Percentiles rank a stretch among this genome's conserved stretches.
These are phyloP conservation scores for Wickerhamiella azymoides DNA, from an alignment of 805 yeast genomes.

Conservation along the genomic window DNA sequence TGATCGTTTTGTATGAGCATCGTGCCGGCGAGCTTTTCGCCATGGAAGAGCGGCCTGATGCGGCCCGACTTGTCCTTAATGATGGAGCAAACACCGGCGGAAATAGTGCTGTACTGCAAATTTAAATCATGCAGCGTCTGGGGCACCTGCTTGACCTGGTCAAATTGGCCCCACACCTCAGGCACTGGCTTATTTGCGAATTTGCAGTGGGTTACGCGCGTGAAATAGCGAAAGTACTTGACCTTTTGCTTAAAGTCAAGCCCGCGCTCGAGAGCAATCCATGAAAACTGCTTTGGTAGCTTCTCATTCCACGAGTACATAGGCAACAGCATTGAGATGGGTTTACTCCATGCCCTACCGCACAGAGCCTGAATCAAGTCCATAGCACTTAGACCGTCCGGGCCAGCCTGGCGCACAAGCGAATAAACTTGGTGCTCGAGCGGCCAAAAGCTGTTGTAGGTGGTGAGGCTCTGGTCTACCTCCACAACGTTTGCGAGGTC, in stretches of 20 bases:
- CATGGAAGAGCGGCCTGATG: neutral
- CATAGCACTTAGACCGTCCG: conserved; percentile 46
- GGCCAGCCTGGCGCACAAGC: conserved; percentile 18
- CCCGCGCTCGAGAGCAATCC: conserved; percentile 38
- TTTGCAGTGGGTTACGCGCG: conserved; percentile 19
- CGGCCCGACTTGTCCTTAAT: neutral
- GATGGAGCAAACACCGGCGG: conserved; percentile 12
- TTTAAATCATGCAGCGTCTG: conserved; percentile 8
- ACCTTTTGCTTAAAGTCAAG: conserved; percentile 62
- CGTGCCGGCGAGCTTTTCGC: neutral
- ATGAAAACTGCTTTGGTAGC: conserved; percentile 22
- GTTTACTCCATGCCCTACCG: conserved; percentile 42
- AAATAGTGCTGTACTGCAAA: neutral
- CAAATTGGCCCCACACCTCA: conserved; percentile 21
- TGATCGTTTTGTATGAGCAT: neutral
- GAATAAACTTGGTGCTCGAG: conserved; percentile 47
- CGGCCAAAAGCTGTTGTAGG: conserved; percentile 45
- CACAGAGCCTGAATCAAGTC: conserved; percentile 36
- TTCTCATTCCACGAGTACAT: conserved; percentile 19
- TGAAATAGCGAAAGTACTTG: conserved; percentile 54
- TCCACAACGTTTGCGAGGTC: conserved; percentile 9
- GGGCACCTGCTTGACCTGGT: neutral
- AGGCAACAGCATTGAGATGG: conserved; percentile 40
- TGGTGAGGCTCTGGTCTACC: conserved; percentile 6
- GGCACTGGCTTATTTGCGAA: neutral